Evolutionary conservation across 2,329 filamentous ascomycete species (phyloP), one percentile per base, ranked within the genome.

Genomic region (Diaporthe caulivora): DNA sequence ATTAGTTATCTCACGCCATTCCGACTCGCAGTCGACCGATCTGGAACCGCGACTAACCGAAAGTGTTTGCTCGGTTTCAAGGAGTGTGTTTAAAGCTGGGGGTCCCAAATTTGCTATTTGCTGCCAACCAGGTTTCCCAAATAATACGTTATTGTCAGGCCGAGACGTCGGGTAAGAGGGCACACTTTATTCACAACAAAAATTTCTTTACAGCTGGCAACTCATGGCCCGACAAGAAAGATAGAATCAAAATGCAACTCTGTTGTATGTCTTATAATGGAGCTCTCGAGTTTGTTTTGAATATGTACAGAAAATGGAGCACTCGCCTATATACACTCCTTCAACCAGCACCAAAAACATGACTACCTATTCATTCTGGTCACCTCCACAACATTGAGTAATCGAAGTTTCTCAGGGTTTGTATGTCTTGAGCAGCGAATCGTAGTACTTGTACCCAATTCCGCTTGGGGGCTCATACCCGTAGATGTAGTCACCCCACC

Each of bases 401-500:
- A 3, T 13, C 53, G 15, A 24, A 18, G 21, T 3, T 62, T n/a
- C 31, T 75, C 21, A 76, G 31, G 74, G 72, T 5, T 67, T 64
- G 53, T 76, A 76, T 13, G 73, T 70, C 62, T 69, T 57, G n/a
- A 76, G 71, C 34, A 76, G 54, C 58, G 72, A 58, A 74, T 82
- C 79, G 76, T 83, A 75, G 44, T 76, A 70, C 17, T 75, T 77
- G 74, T 88, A 88, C 0, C 78, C 86, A 3, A 79, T 81, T 6
- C 86, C 85, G 34, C 78, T 83, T 7, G 85, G 82, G 8, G 86
- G 85, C 81, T 88, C 86, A 75, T 87, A 85, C 76, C 79, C 80
- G 79, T 81, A 87, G 73, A 78, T 78, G 58, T 87, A 86, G 69
- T 83, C 78, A 29, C 80, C 84, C 89, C 88, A 91, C 88, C 88